Evolutionary conservation across 2,329 filamentous ascomycete species (phyloP).

Genomic region (Aspergillus pseudonomiae): DNA sequence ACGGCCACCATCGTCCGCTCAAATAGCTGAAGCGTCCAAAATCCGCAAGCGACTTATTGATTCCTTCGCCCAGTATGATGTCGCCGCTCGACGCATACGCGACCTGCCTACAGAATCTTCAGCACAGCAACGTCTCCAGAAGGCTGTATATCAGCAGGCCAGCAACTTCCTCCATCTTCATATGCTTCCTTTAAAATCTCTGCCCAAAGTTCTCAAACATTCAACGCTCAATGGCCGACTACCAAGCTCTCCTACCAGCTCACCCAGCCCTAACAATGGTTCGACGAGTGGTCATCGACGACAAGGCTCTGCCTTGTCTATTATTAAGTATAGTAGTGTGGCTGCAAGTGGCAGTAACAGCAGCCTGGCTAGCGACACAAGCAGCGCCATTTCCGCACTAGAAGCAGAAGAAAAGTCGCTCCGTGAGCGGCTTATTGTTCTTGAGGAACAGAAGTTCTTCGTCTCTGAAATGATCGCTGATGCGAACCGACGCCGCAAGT

Average conservation of each 20-base stretch:
- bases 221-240: conserved; percentile 55
- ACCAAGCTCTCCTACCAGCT: conserved; percentile 26
- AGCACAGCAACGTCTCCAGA: conserved; percentile 75
- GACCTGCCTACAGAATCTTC: conserved; percentile 74
- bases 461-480: conserved; percentile 82
- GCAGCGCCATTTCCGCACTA: conserved; percentile 64
- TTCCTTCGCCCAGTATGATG: conserved; percentile 84
- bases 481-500: conserved; percentile 74
- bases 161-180: conserved; percentile 83
- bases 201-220: conserved; percentile 69
- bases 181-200: conserved; percentile 81
- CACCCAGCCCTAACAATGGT: conserved; percentile 27
- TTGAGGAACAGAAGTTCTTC: conserved; percentile 90
- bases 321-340: conserved; percentile 61
- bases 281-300: conserved; percentile 30
- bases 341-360: conserved; percentile 52
- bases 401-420: conserved; percentile 84
- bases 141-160: conserved; percentile 79
- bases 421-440: conserved; percentile 75
- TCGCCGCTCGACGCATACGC: conserved; percentile 77
- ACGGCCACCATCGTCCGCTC: conserved; percentile 65
- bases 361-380: conserved; percentile 57
- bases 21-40: conserved; percentile 83
- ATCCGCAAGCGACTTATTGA: conserved; percentile 88
- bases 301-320: conserved; percentile 54